Evolutionary conservation across 768 basidiomycete species (phyloP).

Genomic region (Mrakia frigida): DNA sequence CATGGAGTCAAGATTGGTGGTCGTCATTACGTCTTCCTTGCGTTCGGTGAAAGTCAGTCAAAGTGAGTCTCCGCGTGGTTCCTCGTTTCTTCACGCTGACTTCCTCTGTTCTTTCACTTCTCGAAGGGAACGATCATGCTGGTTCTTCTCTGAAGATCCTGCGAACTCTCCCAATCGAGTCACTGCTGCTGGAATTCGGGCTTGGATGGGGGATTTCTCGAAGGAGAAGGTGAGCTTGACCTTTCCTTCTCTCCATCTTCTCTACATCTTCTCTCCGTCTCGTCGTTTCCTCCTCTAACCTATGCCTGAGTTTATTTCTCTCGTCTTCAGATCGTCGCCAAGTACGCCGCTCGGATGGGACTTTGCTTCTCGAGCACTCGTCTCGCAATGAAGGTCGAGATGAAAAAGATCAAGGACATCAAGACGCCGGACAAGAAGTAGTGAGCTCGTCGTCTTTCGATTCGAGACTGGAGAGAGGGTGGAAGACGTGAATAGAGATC

Average conservation of each 20-base stretch:
- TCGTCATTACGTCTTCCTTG: conserved; percentile 38
- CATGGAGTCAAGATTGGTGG: conserved; percentile 41
- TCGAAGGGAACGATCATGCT: conserved; percentile 42
- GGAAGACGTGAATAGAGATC: background rate
- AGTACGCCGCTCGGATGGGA: conserved; percentile 42
- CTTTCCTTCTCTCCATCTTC: background rate
- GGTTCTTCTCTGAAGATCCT: conserved; percentile 40
- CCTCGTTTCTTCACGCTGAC: too few relatives aligned
- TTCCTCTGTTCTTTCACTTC: too few relatives aligned
- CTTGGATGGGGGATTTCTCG: conserved; percentile 41
- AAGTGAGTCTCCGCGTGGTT: conserved; percentile 32
- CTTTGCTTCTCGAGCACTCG: conserved; percentile 41
- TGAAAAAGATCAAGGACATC: conserved; percentile 22
- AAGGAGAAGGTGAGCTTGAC: conserved; percentile 35
- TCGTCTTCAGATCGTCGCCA: conserved; percentile 35
- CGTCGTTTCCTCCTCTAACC: too few relatives aligned
- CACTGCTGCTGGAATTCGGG: conserved; percentile 29
- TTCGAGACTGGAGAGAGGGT: too few relatives aligned
- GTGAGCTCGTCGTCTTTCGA: too few relatives aligned
- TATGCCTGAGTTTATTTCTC: too few relatives aligned
- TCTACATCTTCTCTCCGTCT: background rate
- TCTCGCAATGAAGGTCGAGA: conserved; percentile 34
- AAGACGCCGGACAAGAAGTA: too few relatives aligned
- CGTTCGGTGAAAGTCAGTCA: conserved; percentile 42
- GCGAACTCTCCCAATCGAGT: background rate